Conservation (phyloP, 352 stramenopile species). For the Globisporangium cederbergense region DNA sequence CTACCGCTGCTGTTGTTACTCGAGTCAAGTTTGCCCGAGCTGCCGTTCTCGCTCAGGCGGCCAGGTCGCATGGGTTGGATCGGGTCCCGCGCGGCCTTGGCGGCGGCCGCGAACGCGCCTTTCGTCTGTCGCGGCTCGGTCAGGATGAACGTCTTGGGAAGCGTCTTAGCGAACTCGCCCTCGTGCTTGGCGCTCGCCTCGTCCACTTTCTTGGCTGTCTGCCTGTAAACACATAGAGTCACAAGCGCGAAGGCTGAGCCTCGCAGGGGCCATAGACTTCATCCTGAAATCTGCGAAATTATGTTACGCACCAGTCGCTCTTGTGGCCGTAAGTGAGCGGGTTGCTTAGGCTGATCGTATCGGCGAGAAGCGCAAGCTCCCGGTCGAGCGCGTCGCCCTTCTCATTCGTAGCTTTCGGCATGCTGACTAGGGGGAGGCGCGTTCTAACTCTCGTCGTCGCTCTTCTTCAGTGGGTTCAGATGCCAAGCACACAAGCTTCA, state of each 20-base stretch:
- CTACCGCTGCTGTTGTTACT: not conserved
- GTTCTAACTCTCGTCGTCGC: not conserved
- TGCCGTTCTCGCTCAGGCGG: slow-evolving; percentile 36
- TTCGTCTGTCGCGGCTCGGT: slow-evolving; percentile 44
- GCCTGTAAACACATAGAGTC: slow-evolving; percentile 28
- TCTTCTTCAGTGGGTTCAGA: not conserved
- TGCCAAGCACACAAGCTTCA: no score
- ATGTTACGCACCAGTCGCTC: slow-evolving; percentile 50
- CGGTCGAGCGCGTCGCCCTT: slow-evolving; percentile 59
- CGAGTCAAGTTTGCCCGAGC: slow-evolving; percentile 9
- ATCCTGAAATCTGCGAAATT: not conserved
- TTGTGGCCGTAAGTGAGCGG: slow-evolving; percentile 72
- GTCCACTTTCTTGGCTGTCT: slow-evolving; percentile 36
- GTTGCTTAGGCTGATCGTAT: slow-evolving; percentile 77
- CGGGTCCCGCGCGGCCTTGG: slow-evolving; percentile 47
- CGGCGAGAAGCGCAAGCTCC: slow-evolving; percentile 61
- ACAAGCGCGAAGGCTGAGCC: not conserved
- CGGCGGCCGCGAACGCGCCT: slow-evolving; percentile 44
- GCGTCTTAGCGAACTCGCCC: slow-evolving; percentile 39
- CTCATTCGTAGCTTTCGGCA: slow-evolving; percentile 8
- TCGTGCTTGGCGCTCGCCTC: slow-evolving; percentile 40
- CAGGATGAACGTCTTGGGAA: slow-evolving; percentile 65
- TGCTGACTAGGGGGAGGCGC: not conserved
- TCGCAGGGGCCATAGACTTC: not conserved
- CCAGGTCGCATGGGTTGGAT: slow-evolving; percentile 47